A percentile compares a stretch with the other conserved stretches of the same genome.
Evolutionary conservation across 2,329 filamentous ascomycete species (phyloP).

Genomic region (Aspergillus tanneri): DNA sequence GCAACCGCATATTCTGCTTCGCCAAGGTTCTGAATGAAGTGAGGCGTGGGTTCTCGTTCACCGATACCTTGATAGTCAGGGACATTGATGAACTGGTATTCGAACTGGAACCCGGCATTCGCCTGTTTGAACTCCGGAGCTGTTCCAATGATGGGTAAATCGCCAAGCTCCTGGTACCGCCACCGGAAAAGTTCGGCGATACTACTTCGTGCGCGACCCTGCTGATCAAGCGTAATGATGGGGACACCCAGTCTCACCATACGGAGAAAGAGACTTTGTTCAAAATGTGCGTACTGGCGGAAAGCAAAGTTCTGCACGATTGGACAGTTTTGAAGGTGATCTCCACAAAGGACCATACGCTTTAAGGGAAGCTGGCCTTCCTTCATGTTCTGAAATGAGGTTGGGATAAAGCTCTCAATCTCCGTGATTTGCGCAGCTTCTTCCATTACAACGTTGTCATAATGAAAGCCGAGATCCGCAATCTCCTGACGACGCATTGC

Average conservation of each 20-base stretch:
- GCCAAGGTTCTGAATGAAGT: conserved; percentile 94
- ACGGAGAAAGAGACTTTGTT: conserved; percentile 91
- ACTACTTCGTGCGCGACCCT: conserved; percentile 83
- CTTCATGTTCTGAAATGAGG: conserved; percentile 82
- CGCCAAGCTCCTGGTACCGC: conserved; percentile 80
- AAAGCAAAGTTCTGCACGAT: conserved; percentile 94
- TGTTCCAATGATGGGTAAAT: conserved; percentile 71
- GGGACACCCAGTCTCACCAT: conserved; percentile 91
- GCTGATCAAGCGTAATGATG: conserved; percentile 82
- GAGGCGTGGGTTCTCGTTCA: conserved; percentile 84
- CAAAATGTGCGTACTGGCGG: conserved; percentile 90
- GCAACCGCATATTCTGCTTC: conserved; percentile 97
- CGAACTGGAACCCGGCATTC: conserved; percentile 88
- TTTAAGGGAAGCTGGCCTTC: conserved; percentile 74
- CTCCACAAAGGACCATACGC: conserved; percentile 86
- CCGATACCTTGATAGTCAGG: conserved; percentile 87
- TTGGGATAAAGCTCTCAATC: conserved; percentile 92
- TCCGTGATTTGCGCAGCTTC: conserved; percentile 98
- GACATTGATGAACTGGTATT: conserved; percentile 96
- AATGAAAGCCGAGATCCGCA: conserved; percentile 86
- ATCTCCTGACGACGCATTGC: conserved; percentile 93
- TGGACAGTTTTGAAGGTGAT: conserved; percentile 95
- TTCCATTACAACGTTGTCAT: conserved; percentile 98
- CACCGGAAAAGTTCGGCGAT: conserved; percentile 90
- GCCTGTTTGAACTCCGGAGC: conserved; percentile 71